Evolutionary conservation across 768 basidiomycete genomes (phyloP).

Genomic region (Termitomyces sp.): DNA sequence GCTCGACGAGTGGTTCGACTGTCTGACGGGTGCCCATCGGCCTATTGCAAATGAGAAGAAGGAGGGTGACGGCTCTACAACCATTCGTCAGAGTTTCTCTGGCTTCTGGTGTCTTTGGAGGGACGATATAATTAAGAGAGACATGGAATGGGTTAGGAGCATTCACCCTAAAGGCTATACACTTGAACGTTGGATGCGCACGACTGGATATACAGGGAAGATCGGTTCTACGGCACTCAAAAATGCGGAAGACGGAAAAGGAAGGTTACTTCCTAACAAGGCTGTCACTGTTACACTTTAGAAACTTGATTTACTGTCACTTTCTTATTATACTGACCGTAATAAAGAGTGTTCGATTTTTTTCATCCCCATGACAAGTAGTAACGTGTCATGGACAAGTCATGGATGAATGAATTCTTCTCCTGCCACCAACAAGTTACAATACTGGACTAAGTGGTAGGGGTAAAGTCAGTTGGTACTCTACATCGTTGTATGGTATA

Average conservation of each 20-base stretch:
- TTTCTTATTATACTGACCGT: not conserved
- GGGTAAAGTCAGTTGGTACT: too few relatives aligned
- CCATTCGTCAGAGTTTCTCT: slow-evolving; percentile 32
- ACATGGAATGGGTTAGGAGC: slow-evolving; percentile 37
- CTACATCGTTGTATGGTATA: too few relatives aligned
- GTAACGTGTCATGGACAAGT: too few relatives aligned
- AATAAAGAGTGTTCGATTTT: not conserved
- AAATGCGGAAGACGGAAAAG: slow-evolving; percentile 26
- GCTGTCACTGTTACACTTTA: slow-evolving; percentile 9
- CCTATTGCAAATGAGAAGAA: slow-evolving; percentile 24
- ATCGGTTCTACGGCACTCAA: slow-evolving; percentile 20
- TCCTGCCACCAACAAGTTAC: too few relatives aligned
- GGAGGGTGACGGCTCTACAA: slow-evolving; percentile 24
- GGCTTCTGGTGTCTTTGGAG: slow-evolving; percentile 37
- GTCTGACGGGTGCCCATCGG: slow-evolving; percentile 21
- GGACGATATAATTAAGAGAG: slow-evolving; percentile 35
- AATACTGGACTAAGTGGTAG: too few relatives aligned
- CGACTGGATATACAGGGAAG: slow-evolving; percentile 23
- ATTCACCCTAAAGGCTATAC: slow-evolving; percentile 29
- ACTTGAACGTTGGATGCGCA: slow-evolving; percentile 36
- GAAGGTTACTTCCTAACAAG: slow-evolving; percentile 18
- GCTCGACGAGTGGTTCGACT: slow-evolving; percentile 27
- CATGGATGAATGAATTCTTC: too few relatives aligned
- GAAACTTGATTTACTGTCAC: not conserved
- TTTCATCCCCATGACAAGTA: too few relatives aligned